These are phyloP conservation scores for Bruguiera hainesii DNA, from an alignment of 441 rosid genomes.

Conservation along the genomic window DNA sequence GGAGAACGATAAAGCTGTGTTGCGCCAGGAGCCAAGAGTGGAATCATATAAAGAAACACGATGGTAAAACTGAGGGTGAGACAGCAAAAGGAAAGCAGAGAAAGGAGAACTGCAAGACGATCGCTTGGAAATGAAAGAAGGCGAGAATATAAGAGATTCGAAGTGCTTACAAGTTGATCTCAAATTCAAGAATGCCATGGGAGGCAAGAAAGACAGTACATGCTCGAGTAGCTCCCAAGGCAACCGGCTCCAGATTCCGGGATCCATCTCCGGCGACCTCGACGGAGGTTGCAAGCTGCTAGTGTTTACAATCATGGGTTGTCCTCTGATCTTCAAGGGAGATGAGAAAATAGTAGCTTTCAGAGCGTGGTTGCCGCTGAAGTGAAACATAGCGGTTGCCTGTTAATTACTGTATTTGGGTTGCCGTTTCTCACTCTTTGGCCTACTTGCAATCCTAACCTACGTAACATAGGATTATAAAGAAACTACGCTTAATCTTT, in stretches of 20 bases:
- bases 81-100: slow-evolving; percentile 70
- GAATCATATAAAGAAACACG: slow-evolving; percentile 60
- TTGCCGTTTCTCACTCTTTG: too few relatives aligned
- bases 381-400: slow-evolving; percentile 22
- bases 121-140: slow-evolving; percentile 53
- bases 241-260: slow-evolving; percentile 63
- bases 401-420: not conserved
- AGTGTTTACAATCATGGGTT: not conserved
- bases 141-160: slow-evolving; percentile 51
- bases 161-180: slow-evolving; percentile 63
- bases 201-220: slow-evolving; percentile 56
- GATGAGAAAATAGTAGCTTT: slow-evolving; percentile 22
- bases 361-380: slow-evolving; percentile 20
- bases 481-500: too few relatives aligned
- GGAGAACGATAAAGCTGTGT: slow-evolving; percentile 39
- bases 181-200: slow-evolving; percentile 45
- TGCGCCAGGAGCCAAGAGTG: slow-evolving; percentile 47
- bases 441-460: too few relatives aligned
- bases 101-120: slow-evolving; percentile 37
- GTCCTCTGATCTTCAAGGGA: slow-evolving; percentile 2
- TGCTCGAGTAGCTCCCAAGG: slow-evolving; percentile 67
- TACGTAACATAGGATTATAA: too few relatives aligned
- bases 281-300: slow-evolving; percentile 9
- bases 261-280: slow-evolving; percentile 50
- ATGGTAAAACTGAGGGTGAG: slow-evolving; percentile 65